Percentiles rank a stretch among this genome's conserved stretches.
These are phyloP conservation scores for Alternaria burnsii DNA, from an alignment of 2,329 filamentous ascomycete genomes.

Conservation along the genomic window DNA sequence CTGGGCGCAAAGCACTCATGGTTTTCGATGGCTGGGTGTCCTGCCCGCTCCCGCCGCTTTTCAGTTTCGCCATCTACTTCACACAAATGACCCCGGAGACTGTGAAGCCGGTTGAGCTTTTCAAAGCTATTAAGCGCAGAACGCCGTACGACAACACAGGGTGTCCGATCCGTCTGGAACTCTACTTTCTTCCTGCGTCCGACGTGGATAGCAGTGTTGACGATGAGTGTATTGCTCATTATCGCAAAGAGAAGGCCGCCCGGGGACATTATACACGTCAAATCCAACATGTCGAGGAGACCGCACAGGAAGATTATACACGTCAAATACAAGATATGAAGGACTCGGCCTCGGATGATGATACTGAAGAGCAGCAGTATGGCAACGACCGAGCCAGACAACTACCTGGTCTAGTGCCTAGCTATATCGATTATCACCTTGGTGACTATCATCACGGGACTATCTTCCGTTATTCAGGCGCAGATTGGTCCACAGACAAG, in stretches of 20 bases:
- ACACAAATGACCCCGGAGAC: slow-evolving; percentile 17
- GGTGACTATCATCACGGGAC: slow-evolving; percentile 11
- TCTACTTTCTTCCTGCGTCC: slow-evolving; percentile 10
- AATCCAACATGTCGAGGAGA: slow-evolving; percentile 4
- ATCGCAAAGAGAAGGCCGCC: slow-evolving; percentile 16
- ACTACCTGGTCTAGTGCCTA: slow-evolving; percentile 11
- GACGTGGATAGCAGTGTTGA: neutral
- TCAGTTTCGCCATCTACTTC: slow-evolving; percentile 22
- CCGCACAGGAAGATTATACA: no score
- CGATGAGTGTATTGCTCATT: slow-evolving; percentile 14
- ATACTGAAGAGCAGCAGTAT: neutral
- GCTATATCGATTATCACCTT: slow-evolving; percentile 13
- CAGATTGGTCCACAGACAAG: neutral
- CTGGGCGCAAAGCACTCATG: slow-evolving; percentile 15
- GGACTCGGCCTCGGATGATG: slow-evolving; percentile 4
- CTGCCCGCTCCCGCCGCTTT: slow-evolving; percentile 22
- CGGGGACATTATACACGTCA: slow-evolving; percentile 19
- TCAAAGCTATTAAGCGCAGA: slow-evolving; percentile 15
- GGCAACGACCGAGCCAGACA: slow-evolving; percentile 11
- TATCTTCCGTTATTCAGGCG: neutral
- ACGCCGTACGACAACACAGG: slow-evolving; percentile 1
- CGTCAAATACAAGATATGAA: neutral
- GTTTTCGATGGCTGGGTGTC: slow-evolving; percentile 13
- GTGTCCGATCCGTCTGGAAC: slow-evolving; percentile 17
- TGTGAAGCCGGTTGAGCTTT: slow-evolving; percentile 16